Conservation (phyloP, 352 stramenopile genomes). For the Phytophthora idaei region DNA sequence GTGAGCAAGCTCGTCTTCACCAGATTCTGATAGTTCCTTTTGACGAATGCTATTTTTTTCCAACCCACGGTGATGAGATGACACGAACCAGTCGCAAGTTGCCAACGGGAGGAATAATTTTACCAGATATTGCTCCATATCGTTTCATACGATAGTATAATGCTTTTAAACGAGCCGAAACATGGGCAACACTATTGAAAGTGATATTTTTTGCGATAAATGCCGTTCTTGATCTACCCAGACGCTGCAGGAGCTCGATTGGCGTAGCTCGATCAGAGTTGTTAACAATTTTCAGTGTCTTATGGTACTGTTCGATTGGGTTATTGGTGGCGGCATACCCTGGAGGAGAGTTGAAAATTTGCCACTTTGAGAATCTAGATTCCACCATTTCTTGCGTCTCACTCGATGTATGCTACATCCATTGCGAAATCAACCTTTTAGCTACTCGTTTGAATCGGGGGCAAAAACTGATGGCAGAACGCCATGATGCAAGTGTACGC, state of each 20-base stretch:
- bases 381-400: no score
- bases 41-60: not conserved
- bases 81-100: not conserved
- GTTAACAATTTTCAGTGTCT: not conserved
- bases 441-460: no score
- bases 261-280: not conserved
- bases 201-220: not conserved
- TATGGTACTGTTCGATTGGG: constrained; percentile 5
- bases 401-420: no score
- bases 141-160: not conserved
- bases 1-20: no score
- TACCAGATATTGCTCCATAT: not conserved
- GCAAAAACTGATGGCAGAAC: no score
- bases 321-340: no score
- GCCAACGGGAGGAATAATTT: not conserved
- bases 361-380: no score
- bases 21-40: not conserved
- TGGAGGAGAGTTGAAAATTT: no score
- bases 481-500: no score
- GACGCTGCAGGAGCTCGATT: constrained; percentile 3
- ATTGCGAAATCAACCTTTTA: no score
- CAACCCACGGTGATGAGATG: not conserved
- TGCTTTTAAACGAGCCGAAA: not conserved
- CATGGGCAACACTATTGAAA: not conserved
- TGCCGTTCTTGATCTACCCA: not conserved